Base-by-base conservation (phyloP, 805 yeast species). In the Maudiozyma saulgeensis region DNA sequence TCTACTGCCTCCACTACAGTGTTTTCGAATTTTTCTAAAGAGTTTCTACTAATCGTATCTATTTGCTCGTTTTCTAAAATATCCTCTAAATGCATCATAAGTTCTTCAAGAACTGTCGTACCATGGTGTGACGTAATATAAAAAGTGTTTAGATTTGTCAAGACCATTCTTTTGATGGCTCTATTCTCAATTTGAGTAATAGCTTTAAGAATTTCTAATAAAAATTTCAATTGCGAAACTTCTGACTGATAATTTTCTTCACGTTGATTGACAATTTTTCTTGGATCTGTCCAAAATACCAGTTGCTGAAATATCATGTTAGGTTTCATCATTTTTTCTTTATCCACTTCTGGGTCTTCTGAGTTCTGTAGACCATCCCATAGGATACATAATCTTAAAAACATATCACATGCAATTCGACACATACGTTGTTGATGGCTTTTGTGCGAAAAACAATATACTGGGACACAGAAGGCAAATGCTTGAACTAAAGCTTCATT, bases 391-490 rank as follows among this genome's bases (percentile, higher is more conserved):
- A 85, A 64, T 56, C 93, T 71, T 48, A 71, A 68, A 39, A 86
- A 66, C 2, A 86, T 79, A 65, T 84, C 91, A 4, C 82, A 79
- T 31, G 84, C 81, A 26, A 85, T 75, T 32, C 78, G 67, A 6
- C 81, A 75, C 59, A 89, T 67, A 51, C 81, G 72, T 45, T 73
- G 75, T 63, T 87, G 96, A 62, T 89, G 95, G 16, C 69, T 68
- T 0, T 73, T 70, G 57, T 82, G 89, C 34, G 95, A 84, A 60
- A 80, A 84, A 38, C 93, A 81, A 63, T 86, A 88, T 0, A 86
- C 95, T 0, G 97, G 96, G 16, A 90, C 73, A 62, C 96, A 89
- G 59, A 87, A 90, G 9, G 93, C 79, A 51, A 90, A 76, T 0
- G 86, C 85, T 64, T 90, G 97, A 44, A 81, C 73, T 52, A 90